Conservation (phyloP, 768 basidiomycete species). For the Hypsizygus marmoreus region DNA sequence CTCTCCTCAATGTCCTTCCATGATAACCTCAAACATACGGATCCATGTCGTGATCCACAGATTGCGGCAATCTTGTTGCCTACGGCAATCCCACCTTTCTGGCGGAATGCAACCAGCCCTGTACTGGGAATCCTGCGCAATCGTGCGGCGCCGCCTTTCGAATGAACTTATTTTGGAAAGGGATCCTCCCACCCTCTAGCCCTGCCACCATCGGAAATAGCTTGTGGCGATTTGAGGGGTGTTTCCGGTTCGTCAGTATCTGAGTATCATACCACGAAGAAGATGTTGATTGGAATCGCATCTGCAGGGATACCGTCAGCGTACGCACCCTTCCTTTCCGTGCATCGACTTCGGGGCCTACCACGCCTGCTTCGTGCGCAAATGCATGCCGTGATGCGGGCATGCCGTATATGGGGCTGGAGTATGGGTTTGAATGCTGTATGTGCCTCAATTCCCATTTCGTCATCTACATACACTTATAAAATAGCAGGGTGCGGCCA, state of each 20-base stretch:
- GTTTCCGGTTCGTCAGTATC: slow-evolving; percentile 18
- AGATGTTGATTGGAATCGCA: background rate
- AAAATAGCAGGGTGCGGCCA: slow-evolving; percentile 2
- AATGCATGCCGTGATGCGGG: slow-evolving; percentile 16
- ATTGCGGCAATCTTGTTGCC: too few relatives aligned
- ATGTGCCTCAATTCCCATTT: background rate
- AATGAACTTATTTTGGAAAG: slow-evolving; percentile 4
- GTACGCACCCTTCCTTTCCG: slow-evolving; percentile 9
- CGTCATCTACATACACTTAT: background rate
- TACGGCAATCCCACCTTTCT: background rate
- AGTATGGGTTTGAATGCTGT: slow-evolving; percentile 21
- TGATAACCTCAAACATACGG: slow-evolving; percentile 13
- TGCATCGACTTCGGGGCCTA: slow-evolving; percentile 6
- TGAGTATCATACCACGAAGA: too few relatives aligned
- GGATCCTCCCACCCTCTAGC: slow-evolving; percentile 2
- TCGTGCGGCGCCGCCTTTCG: slow-evolving; percentile 15
- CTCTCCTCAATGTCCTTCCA: too few relatives aligned
- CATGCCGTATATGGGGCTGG: slow-evolving; percentile 12
- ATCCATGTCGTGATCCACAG: too few relatives aligned
- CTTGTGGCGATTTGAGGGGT: slow-evolving; percentile 11
- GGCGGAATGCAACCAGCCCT: slow-evolving; percentile 20
- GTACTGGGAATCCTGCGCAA: slow-evolving; percentile 13
- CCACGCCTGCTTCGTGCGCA: slow-evolving; percentile 12
- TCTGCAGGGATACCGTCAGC: slow-evolving; percentile 10
- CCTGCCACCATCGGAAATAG: background rate